phyloP scores from a whole-genome alignment of 2,329 filamentous ascomycete genomes.

The Botrytis galanthina region DNA sequence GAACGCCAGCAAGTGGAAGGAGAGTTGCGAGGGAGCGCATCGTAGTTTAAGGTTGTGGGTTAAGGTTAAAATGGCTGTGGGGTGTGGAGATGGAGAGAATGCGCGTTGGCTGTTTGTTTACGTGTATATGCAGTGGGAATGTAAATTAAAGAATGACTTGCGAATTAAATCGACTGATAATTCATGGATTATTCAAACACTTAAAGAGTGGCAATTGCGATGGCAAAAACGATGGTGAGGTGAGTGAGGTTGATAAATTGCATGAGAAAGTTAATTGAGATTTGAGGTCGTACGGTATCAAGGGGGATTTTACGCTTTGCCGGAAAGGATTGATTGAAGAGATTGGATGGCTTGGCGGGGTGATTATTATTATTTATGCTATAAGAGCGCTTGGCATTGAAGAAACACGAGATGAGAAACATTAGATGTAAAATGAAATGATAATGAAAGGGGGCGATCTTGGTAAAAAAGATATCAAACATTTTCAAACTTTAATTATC shows the following conservation, averaged over 20 bases:
- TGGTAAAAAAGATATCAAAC: neutral
- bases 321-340: constrained; percentile 1
- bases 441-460: neutral
- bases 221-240: neutral
- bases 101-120: neutral
- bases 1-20: constrained; percentile 45
- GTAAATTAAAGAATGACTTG: neutral
- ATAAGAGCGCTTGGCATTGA: constrained; percentile 4
- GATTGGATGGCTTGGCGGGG: constrained; percentile 18
- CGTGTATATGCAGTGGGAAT: neutral
- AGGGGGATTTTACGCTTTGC: constrained; percentile 12
- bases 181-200: neutral
- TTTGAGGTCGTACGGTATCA: constrained; percentile 1
- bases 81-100: constrained; percentile 8
- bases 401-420: constrained; percentile 1
- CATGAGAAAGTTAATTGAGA: constrained; percentile 4
- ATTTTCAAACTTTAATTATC: constrained; percentile 1
- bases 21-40: constrained; percentile 24
- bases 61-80: constrained; percentile 16
- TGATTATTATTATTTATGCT: neutral
- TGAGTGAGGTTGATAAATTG: neutral
- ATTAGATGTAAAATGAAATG: neutral
- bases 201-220: constrained; percentile 5
- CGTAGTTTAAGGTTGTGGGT: constrained; percentile 11
- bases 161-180: neutral